Evolutionary conservation across 768 basidiomycete species (phyloP).

Genomic region (Candolleomyces aberdarensis): DNA sequence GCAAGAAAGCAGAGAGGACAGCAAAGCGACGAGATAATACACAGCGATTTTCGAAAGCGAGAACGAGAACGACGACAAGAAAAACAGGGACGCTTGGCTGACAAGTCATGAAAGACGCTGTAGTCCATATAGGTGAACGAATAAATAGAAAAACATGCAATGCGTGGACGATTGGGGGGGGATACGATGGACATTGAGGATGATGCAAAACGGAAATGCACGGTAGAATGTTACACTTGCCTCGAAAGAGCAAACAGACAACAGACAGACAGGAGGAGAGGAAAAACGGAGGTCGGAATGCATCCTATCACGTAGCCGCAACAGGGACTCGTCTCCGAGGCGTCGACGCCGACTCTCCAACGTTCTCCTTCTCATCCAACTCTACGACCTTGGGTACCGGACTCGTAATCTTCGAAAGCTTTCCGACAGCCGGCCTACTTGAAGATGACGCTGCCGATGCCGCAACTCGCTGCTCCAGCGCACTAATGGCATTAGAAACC

Average conservation of each 20-base stretch:
- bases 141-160: not conserved
- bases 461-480: constrained; percentile 5
- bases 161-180: not conserved
- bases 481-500: constrained; percentile 26
- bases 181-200: not conserved
- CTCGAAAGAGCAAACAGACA: not conserved
- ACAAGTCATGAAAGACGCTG: not conserved
- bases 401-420: constrained; percentile 21
- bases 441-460: not conserved
- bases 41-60: not conserved
- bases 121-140: not conserved
- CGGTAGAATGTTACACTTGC: not conserved
- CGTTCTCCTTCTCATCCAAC: constrained; percentile 60
- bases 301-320: no score
- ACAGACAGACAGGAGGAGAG: constrained; percentile 2
- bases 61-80: not conserved
- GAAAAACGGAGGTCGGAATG: constrained; percentile 2
- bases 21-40: not conserved
- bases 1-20: not conserved
- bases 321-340: constrained; percentile 24
- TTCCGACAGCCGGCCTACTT: not conserved
- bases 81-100: not conserved
- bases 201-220: not conserved
- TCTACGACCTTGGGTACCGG: constrained; percentile 39
- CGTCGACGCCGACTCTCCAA: constrained; percentile 23